phyloP scores from a whole-genome alignment of 768 basidiomycete species.

The Saitozyma podzolica region DNA sequence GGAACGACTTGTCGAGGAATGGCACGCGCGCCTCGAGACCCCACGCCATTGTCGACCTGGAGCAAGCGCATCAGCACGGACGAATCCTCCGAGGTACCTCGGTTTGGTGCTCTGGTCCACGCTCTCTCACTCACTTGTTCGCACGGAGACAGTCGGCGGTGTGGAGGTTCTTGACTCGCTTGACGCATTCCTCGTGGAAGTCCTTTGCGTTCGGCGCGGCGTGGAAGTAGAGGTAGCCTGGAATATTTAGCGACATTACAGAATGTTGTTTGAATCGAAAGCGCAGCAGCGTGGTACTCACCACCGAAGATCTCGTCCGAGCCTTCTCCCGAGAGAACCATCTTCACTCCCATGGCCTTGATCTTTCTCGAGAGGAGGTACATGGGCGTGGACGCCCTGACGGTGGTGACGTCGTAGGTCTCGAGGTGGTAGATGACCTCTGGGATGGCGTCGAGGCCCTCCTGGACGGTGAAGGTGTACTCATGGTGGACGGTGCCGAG shows the following conservation, averaged over 20 bases:
- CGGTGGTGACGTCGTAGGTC: constrained; percentile 98
- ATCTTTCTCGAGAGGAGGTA: constrained; percentile 96
- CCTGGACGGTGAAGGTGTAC: constrained; percentile 96
- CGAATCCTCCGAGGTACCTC: background rate
- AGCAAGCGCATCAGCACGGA: background rate
- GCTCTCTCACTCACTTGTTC: constrained; percentile 70
- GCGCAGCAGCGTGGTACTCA: constrained; percentile 42
- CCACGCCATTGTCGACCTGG: constrained; percentile 98
- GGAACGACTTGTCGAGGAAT: constrained; percentile 95
- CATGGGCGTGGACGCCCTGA: constrained; percentile 97
- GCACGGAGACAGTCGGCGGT: constrained; percentile 96
- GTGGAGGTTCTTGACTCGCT: constrained; percentile 95
- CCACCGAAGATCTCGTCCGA: constrained; percentile 97
- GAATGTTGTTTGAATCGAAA: no score
- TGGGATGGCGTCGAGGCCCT: constrained; percentile 93
- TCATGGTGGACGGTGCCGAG: constrained; percentile 95
- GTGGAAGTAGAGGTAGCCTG: constrained; percentile 97
- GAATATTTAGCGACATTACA: no score
- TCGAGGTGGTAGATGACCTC: constrained; percentile 98
- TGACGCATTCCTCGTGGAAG: constrained; percentile 93
- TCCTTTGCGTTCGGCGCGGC: constrained; percentile 84
- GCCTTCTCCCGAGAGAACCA: constrained; percentile 97
- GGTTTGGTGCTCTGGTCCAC: background rate
- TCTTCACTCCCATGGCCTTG: constrained; percentile 99
- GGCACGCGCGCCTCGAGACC: constrained; percentile 97